These are phyloP conservation scores for Colletotrichum incanum DNA, from an alignment of 2,329 filamentous ascomycete species.

Conservation along the genomic window DNA sequence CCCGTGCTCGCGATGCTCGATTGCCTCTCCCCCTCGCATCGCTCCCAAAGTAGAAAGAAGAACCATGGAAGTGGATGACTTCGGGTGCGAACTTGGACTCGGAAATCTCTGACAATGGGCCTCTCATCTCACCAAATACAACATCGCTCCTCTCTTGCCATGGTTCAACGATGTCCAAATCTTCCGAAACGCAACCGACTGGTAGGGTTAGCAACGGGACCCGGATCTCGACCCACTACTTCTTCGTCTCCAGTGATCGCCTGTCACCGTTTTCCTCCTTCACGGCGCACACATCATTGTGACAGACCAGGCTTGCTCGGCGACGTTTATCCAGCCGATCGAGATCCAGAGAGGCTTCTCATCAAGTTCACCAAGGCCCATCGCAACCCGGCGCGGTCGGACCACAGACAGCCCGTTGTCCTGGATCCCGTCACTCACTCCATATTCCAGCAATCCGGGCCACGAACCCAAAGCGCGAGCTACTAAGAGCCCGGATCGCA, in stretches of 20 bases:
- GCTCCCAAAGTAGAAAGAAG: background rate
- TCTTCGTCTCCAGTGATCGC: constrained; percentile 18
- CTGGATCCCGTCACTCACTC: background rate
- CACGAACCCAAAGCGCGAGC: constrained; percentile 14
- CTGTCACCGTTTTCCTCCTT: background rate
- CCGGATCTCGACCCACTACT: constrained; percentile 12
- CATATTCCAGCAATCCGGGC: constrained; percentile 3
- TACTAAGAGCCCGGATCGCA: background rate
- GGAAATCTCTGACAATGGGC: background rate
- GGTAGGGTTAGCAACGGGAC: background rate
- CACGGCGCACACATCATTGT: background rate
- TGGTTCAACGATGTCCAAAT: background rate
- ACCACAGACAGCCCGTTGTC: background rate
- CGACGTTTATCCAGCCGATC: constrained; percentile 1
- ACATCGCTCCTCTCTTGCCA: constrained; percentile 5
- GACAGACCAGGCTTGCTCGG: background rate
- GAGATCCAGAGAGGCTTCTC: constrained; percentile 9
- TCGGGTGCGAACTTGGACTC: background rate
- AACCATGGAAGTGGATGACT: background rate
- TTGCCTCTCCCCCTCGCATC: background rate
- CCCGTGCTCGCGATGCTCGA: background rate
- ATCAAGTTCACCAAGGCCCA: constrained; percentile 2
- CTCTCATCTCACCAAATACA: background rate
- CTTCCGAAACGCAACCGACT: background rate
- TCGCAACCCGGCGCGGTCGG: constrained; percentile 3